Percentiles rank a stretch among this genome's conserved stretches.
Evolutionary conservation across 192 early-diverging fungal genomes (phyloP).

Genomic region (Coemansia sp.): DNA sequence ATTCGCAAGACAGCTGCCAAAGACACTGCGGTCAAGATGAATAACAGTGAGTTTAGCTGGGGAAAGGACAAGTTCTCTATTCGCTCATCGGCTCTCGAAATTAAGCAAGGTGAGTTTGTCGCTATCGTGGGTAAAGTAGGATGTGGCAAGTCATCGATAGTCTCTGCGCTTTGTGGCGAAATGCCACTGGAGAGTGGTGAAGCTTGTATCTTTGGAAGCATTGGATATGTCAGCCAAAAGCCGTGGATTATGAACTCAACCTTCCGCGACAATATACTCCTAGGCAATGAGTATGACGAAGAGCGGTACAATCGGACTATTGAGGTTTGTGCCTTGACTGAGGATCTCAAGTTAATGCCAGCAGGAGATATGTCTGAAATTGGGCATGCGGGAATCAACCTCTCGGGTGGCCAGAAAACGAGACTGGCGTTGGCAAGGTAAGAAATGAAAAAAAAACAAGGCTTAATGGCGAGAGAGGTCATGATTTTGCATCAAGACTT

Average conservation of each 20-base stretch:
- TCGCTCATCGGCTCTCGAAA: conserved; percentile 3
- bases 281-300: conserved; percentile 29
- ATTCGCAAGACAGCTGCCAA: not conserved
- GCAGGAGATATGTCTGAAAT: conserved; percentile 58
- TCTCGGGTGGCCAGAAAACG: conserved; percentile 68
- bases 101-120: conserved; percentile 34
- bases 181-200: conserved; percentile 73
- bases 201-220: conserved; percentile 66
- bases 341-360: conserved; percentile 23
- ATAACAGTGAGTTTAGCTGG: conserved; percentile 28
- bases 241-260: conserved; percentile 52
- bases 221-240: conserved; percentile 46
- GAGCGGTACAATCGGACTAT: conserved; percentile 27
- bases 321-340: conserved; percentile 30
- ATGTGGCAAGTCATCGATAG: conserved; percentile 61
- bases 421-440: conserved; percentile 64
- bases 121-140: conserved; percentile 62
- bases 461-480: not conserved
- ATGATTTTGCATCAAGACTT: not conserved
- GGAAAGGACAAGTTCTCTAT: conserved; percentile 24
- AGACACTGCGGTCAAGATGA: conserved; percentile 9
- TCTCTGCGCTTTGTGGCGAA: conserved; percentile 67
- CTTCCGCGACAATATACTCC: conserved; percentile 47
- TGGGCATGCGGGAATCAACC: conserved; percentile 60
- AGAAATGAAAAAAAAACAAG: conserved; percentile 1